Evolutionary conservation across 805 yeast genomes (phyloP).

Genomic region (Naumovozyma baii): DNA sequence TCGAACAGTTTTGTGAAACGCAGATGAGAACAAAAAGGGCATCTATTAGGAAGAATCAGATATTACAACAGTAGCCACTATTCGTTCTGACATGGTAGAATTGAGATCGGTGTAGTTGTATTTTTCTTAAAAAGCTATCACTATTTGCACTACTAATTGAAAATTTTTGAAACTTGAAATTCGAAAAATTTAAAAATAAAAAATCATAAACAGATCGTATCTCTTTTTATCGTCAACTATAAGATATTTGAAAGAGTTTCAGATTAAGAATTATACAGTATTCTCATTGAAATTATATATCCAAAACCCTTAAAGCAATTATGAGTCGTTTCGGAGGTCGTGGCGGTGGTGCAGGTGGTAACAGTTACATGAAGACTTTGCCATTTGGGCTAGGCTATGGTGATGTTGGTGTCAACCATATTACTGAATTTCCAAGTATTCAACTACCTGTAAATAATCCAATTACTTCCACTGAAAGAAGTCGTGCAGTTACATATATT

Average conservation of each 20-base stretch:
- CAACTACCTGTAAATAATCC: conserved; percentile 59
- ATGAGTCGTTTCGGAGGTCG: conserved; percentile 43
- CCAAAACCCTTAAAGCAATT: neutral
- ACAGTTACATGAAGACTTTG: conserved; percentile 33
- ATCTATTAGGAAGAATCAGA: too few relatives aligned
- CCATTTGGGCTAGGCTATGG: conserved; percentile 69
- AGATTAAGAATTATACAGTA: too few relatives aligned
- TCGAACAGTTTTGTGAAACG: too few relatives aligned
- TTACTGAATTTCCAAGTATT: conserved; percentile 33
- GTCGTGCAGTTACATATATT: conserved; percentile 45
- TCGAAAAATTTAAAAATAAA: neutral
- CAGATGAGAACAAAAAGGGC: too few relatives aligned
- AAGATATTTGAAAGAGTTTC: too few relatives aligned
- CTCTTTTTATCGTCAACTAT: too few relatives aligned
- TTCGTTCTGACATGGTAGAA: too few relatives aligned
- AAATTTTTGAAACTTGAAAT: neutral
- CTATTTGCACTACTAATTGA: too few relatives aligned
- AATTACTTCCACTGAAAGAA: conserved; percentile 40
- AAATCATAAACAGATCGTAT: neutral
- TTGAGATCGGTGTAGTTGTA: too few relatives aligned
- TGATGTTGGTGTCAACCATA: conserved; percentile 41
- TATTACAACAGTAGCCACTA: too few relatives aligned
- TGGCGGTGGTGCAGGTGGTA: conserved; percentile 34
- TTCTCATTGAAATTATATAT: too few relatives aligned
- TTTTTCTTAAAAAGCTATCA: too few relatives aligned